phyloP scores from a whole-genome alignment of 768 basidiomycete genomes.

The Trametes cingulata region DNA sequence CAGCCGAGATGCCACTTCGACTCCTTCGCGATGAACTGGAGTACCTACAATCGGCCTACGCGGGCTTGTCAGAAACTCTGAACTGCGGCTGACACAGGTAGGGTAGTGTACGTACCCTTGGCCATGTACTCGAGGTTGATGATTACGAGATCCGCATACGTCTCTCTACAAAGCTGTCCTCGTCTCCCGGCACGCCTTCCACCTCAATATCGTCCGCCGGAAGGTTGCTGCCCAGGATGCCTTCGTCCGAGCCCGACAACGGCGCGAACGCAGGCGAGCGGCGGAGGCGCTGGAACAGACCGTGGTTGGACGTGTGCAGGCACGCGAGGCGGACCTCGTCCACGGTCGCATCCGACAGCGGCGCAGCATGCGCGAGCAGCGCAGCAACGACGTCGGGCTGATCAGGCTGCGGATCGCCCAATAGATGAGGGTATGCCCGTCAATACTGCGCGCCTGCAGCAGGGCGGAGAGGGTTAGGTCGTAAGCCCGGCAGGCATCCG shows the following conservation, averaged over 20 bases:
- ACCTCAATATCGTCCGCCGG: constrained; percentile 52
- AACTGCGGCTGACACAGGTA: neutral
- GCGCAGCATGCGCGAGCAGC: constrained; percentile 53
- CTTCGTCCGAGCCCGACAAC: constrained; percentile 53
- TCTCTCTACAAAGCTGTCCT: constrained; percentile 60
- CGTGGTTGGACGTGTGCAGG: constrained; percentile 59
- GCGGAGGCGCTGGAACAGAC: constrained; percentile 59
- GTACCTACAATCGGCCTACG: constrained; percentile 61
- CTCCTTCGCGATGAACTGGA: constrained; percentile 39
- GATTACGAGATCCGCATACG: constrained; percentile 66
- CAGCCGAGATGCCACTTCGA: neutral
- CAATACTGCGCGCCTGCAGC: constrained; percentile 64
- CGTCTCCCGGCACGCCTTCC: constrained; percentile 49
- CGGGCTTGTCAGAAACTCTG: neutral
- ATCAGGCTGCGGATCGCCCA: constrained; percentile 54
- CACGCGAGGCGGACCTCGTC: constrained; percentile 70
- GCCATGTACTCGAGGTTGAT: constrained; percentile 56
- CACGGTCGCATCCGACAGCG: constrained; percentile 43
- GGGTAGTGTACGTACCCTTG: constrained; percentile 34
- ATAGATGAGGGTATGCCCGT: constrained; percentile 66
- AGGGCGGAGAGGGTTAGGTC: constrained; percentile 52
- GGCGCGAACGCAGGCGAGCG: constrained; percentile 52
- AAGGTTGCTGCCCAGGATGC: constrained; percentile 35
- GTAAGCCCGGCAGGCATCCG: constrained; percentile 55
- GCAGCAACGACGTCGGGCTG: constrained; percentile 43